phyloP scores from a whole-genome alignment of 1,284 basidiomycete genomes.

The Bjerkandera adusta region DNA sequence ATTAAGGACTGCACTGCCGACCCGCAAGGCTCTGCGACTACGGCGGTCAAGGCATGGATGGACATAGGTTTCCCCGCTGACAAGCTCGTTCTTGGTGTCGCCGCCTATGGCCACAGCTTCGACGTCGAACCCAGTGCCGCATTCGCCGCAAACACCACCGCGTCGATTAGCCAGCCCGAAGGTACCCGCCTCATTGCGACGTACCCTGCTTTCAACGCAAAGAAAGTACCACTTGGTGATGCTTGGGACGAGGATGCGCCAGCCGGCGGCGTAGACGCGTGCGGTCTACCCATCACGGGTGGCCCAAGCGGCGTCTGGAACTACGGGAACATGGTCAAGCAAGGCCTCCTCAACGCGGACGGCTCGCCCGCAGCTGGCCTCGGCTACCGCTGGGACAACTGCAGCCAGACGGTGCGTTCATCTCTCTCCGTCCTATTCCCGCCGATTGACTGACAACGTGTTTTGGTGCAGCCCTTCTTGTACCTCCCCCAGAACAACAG shows the following conservation, averaged over 20 bases:
- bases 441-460: neutral
- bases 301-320: constrained; percentile 37
- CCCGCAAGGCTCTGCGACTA: constrained; percentile 60
- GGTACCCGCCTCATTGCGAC: constrained; percentile 27
- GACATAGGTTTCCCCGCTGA: constrained; percentile 58
- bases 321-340: constrained; percentile 40
- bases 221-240: constrained; percentile 39
- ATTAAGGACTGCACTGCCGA: constrained; percentile 52
- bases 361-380: constrained; percentile 39
- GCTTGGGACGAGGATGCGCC: constrained; percentile 35
- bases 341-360: constrained; percentile 37
- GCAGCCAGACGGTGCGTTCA: constrained; percentile 46
- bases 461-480: constrained; percentile 39
- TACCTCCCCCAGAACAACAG: constrained; percentile 38
- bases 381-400: constrained; percentile 41
- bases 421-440: neutral
- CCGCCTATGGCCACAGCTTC: constrained; percentile 53
- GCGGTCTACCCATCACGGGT: constrained; percentile 33
- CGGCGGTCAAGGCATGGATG: constrained; percentile 61
- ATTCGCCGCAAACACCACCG: constrained; percentile 24
- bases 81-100: constrained; percentile 66
- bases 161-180: constrained; percentile 7
- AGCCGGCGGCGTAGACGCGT: constrained; percentile 35
- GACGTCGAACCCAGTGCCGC: constrained; percentile 35
- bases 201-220: constrained; percentile 39